Evolutionary conservation across 2,329 filamentous ascomycete species (phyloP).

Genomic region (Whalleya microplaca): DNA sequence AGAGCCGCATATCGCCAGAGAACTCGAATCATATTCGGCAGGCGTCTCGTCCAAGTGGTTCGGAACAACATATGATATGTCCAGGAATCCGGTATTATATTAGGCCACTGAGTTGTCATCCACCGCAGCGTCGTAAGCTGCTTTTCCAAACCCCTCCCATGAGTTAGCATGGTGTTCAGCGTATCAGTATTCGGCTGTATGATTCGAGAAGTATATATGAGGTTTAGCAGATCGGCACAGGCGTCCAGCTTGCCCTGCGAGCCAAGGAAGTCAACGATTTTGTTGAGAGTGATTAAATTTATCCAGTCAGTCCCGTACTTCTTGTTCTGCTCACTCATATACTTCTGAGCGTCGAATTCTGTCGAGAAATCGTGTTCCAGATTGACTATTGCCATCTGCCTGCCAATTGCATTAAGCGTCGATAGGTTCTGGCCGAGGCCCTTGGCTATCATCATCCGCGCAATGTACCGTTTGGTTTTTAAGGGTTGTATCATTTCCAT

Average conservation of each 20-base stretch:
- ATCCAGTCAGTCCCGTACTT: constrained; percentile 33
- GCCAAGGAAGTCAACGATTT: constrained; percentile 34
- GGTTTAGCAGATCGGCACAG: constrained; percentile 27
- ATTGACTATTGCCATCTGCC: constrained; percentile 27
- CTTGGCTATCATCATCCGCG: constrained; percentile 39
- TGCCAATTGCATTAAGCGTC: constrained; percentile 27
- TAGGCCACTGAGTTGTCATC: constrained; percentile 24
- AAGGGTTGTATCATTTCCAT: constrained; percentile 46
- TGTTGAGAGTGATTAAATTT: constrained; percentile 32
- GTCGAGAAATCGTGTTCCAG: constrained; percentile 20
- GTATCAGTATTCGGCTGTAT: constrained; percentile 25
- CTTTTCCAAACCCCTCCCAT: constrained; percentile 16
- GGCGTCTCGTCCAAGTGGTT: constrained; percentile 29
- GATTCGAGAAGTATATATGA: constrained; percentile 6
- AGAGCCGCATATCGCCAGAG: constrained; percentile 36
- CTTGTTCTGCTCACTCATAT: constrained; percentile 25
- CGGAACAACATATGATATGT: constrained; percentile 35
- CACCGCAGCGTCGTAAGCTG: constrained; percentile 15
- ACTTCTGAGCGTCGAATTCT: constrained; percentile 13
- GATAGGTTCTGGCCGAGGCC: constrained; percentile 27
- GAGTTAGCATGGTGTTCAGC: constrained; percentile 36
- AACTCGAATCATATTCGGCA: constrained; percentile 37
- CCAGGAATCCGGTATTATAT: constrained; percentile 19
- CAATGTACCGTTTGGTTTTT: constrained; percentile 48
- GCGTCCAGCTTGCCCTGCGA: constrained; percentile 17